A percentile compares a stretch with the other conserved stretches of the same genome.
These are phyloP conservation scores for Lodderomyces metapsilosis DNA, from an alignment of 1,139 yeast species.

Conservation along the genomic window DNA sequence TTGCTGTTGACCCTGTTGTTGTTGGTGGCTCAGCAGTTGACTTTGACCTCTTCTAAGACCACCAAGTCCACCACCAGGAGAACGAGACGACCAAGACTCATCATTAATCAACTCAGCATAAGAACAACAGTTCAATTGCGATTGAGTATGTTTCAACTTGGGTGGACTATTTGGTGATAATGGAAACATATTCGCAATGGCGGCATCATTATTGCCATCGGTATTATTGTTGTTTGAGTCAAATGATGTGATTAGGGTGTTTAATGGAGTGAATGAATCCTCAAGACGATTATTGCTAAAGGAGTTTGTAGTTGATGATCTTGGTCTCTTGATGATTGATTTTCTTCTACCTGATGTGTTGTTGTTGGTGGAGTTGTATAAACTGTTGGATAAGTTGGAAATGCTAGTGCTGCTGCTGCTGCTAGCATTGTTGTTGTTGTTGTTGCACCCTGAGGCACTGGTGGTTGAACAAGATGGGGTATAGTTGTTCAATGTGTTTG, in stretches of 20 bases:
- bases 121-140: conserved; percentile 68
- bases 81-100: conserved; percentile 39
- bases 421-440: neutral
- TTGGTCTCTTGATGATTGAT: neutral
- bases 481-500: conserved; percentile 10
- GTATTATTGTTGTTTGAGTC: conserved; percentile 1
- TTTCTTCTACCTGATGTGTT: neutral
- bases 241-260: neutral
- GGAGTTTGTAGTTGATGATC: neutral
- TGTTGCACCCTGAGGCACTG: conserved; percentile 16
- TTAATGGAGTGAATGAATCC: neutral
- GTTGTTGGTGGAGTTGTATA: neutral
- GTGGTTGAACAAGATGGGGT: conserved; percentile 3
- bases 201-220: no score
- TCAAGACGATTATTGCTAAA: conserved; percentile 2
- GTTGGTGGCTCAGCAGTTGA: neutral
- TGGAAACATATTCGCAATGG: conserved; percentile 7
- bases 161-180: conserved; percentile 21
- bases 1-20: no score
- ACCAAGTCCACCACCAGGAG: conserved; percentile 10
- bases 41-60: conserved; percentile 1
- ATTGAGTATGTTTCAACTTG: conserved; percentile 40
- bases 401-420: neutral
- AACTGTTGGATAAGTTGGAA: neutral
- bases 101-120: conserved; percentile 75